Base-by-base conservation (phyloP, 306 rosid genomes). In the Betula pendula region DNA sequence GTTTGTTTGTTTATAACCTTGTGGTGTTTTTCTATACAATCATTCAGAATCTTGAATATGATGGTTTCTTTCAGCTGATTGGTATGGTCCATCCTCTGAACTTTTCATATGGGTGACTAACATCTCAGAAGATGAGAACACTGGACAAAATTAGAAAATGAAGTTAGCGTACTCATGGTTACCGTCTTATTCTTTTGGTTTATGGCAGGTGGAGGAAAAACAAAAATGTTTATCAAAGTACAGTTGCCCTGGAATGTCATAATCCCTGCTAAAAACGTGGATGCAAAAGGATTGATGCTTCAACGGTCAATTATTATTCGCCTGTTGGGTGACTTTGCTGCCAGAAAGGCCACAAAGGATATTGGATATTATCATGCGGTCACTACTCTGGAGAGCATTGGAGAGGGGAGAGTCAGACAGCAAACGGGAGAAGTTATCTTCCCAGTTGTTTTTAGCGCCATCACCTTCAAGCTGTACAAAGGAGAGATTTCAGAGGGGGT, bases 401-500 rank as follows among this genome's bases (percentile, higher is more conserved):
- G 97, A 22, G 97, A 90, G 75, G 99, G 97, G 29, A 90, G 83
- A 77, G 96, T 95, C 33, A 80, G 97, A 76, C 94, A 89, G 33
- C 88, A 77, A 10, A 84, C 92, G 0, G 97, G 97, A 40, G 97
- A 92, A 52, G 96, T 95, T 33, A 86, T 92, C 77, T 95, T 92
- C 74, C 97, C 92, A 1, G 91, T 95, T 70, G 79, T 77, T 40
- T 95, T 90, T 42, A 89, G 86, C 38, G 85, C 90, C 45, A 43
- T 95, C 24, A 89, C 91, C 80, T 92, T 95, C 88, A 95, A 91
- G 90, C 80, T 92, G 56, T 83, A 78, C 70, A 77, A 79, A 85
- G 97, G 99, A 70, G 99, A 95, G 90, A 80, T 92, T 33, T 29
- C 85, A 16, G 94, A 90, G 77, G 97, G 97, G 9, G 86, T 84